Percentiles rank a stretch among this genome's conserved stretches.
These are phyloP conservation scores for Pythium dissotocum DNA, from an alignment of 352 stramenopile species.

Conservation along the genomic window DNA sequence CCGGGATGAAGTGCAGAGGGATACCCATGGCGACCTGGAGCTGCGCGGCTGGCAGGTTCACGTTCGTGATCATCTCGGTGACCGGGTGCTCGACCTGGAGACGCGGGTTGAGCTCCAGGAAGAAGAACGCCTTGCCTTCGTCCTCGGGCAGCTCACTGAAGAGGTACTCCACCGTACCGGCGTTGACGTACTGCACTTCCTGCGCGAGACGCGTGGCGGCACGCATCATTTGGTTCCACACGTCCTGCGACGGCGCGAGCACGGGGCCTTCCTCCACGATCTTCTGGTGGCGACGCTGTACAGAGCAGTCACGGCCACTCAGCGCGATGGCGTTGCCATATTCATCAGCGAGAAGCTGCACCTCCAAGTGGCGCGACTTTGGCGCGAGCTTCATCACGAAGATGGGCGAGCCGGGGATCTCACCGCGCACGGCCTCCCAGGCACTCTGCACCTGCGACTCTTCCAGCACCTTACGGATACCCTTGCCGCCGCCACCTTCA, in stretches of 20 bases:
- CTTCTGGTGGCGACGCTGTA: constrained; percentile 99
- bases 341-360: constrained; percentile 98
- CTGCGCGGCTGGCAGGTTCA: constrained; percentile 97
- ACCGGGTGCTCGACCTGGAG: constrained; percentile 99
- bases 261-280: constrained; percentile 99
- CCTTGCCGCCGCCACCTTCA: constrained; percentile 99
- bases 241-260: constrained; percentile 90
- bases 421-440: constrained; percentile 97
- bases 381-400: constrained; percentile 99
- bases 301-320: constrained; percentile 98
- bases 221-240: constrained; percentile 98
- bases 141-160: constrained; percentile 95
- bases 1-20: constrained; percentile 97
- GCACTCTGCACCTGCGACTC: constrained; percentile 91
- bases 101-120: constrained; percentile 99
- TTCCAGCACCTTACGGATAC: constrained; percentile 96
- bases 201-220: constrained; percentile 97
- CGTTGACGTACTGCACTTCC: constrained; percentile 99
- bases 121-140: constrained; percentile 96
- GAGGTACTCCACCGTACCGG: constrained; percentile 99
- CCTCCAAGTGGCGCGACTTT: constrained; percentile 98
- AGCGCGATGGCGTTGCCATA: constrained; percentile 99
- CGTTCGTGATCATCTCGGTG: constrained; percentile 99
- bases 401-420: constrained; percentile 98
- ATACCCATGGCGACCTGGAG: constrained; percentile 99